Evolutionary conservation across 345 rosid genomes (phyloP), one percentile per base, ranked within the genome.

Genomic region (Mallotus nudiflorus): DNA sequence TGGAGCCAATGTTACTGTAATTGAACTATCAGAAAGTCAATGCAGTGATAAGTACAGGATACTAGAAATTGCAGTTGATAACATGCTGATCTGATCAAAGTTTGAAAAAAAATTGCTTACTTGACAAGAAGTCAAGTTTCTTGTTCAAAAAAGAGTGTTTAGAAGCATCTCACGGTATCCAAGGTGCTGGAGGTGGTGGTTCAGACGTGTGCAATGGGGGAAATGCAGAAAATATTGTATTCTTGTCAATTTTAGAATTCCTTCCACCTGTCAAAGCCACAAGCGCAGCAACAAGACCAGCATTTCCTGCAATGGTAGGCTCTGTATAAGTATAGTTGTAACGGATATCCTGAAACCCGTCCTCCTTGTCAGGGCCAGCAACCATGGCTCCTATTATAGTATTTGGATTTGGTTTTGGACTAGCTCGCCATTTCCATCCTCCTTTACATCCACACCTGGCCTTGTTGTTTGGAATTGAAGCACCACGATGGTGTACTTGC

Each of bases 281-380:
- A 2, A 75, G 70, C 0, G 70, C 69, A 28, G 78, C 70, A 55
- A 69, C 66, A 33, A 75, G 48, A 25, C 78, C 74, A 22, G 78
- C 74, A 57, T 69, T 75, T 37, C 78, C 78, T 28, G 59, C 78
- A 4, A 69, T 29, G 18, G 65, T 63, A 55, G 78, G 62, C 65
- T 75, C 74, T 4, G 73, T 74, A 33, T 68, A 74, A 63, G 52
- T 74, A 33, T 74, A 69, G 31, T 75, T 75, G 25, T 65, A 19
- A 20, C 70, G 74, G 5, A 69, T 46, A 56, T 75, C 74, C 27
- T 39, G 73, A 51, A 75, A 75, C n/a, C 16, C 52, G 40, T 69
- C 74, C 2, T 39, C 29, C 19, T 31, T 53, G 14, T 64, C 66
- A 11, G 78, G 78, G 15, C 74, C 70, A 3, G 52, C 74, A 69